Percentiles rank a stretch among this genome's conserved stretches.
These are phyloP conservation scores for Hygrocybe punicea DNA, from an alignment of 768 basidiomycete genomes.

Conservation along the genomic window DNA sequence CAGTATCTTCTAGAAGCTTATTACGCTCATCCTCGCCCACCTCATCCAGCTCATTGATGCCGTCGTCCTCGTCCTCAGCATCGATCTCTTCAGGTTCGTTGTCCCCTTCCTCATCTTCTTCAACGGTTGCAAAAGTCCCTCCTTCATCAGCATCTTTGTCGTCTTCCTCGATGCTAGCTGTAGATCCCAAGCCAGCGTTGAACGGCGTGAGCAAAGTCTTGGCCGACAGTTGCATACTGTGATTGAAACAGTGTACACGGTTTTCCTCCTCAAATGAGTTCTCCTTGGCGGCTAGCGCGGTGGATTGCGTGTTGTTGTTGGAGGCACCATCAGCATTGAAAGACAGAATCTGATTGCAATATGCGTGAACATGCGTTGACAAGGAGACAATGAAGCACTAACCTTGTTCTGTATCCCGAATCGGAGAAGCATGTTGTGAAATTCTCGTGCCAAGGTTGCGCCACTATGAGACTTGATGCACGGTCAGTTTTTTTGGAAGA, in stretches of 20 bases:
- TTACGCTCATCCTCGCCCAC: not conserved
- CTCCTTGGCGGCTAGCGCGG: slow-evolving; percentile 18
- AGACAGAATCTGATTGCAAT: slow-evolving; percentile 24
- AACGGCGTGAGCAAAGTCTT: slow-evolving; percentile 34
- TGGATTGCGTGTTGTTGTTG: slow-evolving; percentile 34
- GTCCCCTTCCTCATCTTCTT: slow-evolving; percentile 13
- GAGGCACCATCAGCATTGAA: slow-evolving; percentile 38
- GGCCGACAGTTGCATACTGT: slow-evolving; percentile 37
- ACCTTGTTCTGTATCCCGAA: slow-evolving; percentile 38
- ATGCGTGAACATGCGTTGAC: slow-evolving; percentile 1
- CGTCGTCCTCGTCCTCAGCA: not conserved
- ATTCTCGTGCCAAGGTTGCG: slow-evolving; percentile 30
- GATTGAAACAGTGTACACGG: slow-evolving; percentile 36
- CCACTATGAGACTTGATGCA: slow-evolving; percentile 32
- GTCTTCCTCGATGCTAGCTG: not conserved
- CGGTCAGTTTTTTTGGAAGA: not conserved
- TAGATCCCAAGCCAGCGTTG: slow-evolving; percentile 25
- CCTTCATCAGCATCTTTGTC: slow-evolving; percentile 9
- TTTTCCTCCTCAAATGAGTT: slow-evolving; percentile 22
- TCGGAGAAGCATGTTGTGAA: slow-evolving; percentile 31
- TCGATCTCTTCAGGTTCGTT: not conserved
- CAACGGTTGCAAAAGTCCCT: slow-evolving; percentile 2
- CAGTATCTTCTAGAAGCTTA: not conserved
- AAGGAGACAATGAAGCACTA: slow-evolving; percentile 6
- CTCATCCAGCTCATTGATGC: slow-evolving; percentile 9